Conservation (phyloP, 345 rosid species). For the Psidium friedrichsthalianum region DNA sequence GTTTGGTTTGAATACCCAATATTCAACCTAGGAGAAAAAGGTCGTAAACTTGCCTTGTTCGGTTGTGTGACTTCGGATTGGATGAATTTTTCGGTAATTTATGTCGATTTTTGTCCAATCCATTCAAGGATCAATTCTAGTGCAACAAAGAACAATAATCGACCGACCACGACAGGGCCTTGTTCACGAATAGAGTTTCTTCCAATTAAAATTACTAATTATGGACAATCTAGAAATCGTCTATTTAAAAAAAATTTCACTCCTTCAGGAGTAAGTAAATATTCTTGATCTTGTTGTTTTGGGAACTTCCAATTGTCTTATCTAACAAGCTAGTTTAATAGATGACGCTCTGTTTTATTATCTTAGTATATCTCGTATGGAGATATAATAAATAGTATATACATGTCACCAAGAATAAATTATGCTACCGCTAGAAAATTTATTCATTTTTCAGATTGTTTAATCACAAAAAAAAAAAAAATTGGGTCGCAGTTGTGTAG, state of each 20-base stretch:
- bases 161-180: neutral
- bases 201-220: neutral
- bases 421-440: no score
- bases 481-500: no score
- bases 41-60: neutral
- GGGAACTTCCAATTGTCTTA: no score
- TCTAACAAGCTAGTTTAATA: neutral
- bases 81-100: neutral
- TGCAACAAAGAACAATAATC: neutral
- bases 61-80: neutral
- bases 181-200: neutral
- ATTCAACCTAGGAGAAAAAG: neutral
- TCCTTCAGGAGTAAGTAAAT: neutral
- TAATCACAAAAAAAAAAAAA: no score
- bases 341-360: neutral
- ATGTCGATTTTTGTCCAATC: neutral
- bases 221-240: neutral
- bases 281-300: no score
- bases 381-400: neutral
- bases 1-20: neutral
- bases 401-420: neutral
- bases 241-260: neutral
- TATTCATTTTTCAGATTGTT: neutral
- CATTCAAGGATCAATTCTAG: neutral
- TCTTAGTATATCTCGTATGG: neutral